Evolutionary conservation across 2,329 filamentous ascomycete species (phyloP).

Genomic region (Exophiala sp.): DNA sequence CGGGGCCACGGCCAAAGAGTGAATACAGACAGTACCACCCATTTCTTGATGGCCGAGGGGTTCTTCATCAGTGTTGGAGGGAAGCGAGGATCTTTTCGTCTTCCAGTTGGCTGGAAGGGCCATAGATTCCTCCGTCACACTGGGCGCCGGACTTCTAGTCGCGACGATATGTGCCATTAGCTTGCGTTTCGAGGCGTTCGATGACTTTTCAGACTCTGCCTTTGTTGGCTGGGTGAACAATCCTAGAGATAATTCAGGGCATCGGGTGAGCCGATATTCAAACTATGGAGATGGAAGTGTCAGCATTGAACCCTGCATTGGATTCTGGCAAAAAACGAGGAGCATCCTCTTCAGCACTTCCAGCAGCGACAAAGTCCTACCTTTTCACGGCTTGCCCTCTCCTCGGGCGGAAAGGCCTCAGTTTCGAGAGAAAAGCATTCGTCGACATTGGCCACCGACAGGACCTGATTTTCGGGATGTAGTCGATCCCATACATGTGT

Average conservation of each 20-base stretch:
- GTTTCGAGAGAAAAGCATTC: slow-evolving; percentile 58
- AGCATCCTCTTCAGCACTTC: no score
- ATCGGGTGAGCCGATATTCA: slow-evolving; percentile 69
- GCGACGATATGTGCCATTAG: slow-evolving; percentile 72
- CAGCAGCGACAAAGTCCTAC: slow-evolving; percentile 37
- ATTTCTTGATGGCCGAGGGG: slow-evolving; percentile 66
- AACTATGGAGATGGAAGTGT: slow-evolving; percentile 50
- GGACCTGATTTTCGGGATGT: slow-evolving; percentile 69
- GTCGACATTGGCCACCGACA: slow-evolving; percentile 55
- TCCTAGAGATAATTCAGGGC: slow-evolving; percentile 73
- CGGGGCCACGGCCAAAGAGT: slow-evolving; percentile 77
- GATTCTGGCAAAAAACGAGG: no score
- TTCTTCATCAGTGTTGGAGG: slow-evolving; percentile 37
- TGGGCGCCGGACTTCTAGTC: slow-evolving; percentile 61
- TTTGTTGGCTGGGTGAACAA: slow-evolving; percentile 64
- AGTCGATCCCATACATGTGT: slow-evolving; percentile 51
- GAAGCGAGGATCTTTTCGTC: slow-evolving; percentile 38
- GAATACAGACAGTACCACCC: slow-evolving; percentile 73
- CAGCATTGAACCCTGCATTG: no score
- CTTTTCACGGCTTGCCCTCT: slow-evolving; percentile 59
- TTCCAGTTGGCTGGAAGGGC: slow-evolving; percentile 66
- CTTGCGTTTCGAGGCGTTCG: slow-evolving; percentile 52
- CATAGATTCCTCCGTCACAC: slow-evolving; percentile 76
- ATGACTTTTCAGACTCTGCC: slow-evolving; percentile 54
- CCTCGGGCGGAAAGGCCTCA: slow-evolving; percentile 55